These are phyloP conservation scores for Citrus mangshanensis DNA, from an alignment of 345 rosid species.

Conservation along the genomic window DNA sequence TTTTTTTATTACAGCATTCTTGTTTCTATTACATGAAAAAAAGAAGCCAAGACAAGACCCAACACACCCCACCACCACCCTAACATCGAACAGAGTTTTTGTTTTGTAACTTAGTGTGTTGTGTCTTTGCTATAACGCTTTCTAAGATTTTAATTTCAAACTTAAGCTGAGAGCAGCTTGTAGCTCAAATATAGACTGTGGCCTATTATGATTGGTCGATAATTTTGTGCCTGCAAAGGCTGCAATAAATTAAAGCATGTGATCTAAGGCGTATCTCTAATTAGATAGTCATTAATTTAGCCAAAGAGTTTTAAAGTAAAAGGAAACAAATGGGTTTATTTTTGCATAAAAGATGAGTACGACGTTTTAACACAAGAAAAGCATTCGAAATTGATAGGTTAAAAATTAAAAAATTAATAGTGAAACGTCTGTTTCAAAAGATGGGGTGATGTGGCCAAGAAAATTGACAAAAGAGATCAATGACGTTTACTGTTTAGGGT, in stretches of 20 bases:
- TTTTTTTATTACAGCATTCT: conserved; percentile 7
- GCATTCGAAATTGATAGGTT: conserved; percentile 1
- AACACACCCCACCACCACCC: conserved; percentile 14
- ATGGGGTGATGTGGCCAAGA: no score
- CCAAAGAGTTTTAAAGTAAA: neutral
- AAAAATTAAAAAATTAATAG: neutral
- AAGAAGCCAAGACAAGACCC: conserved; percentile 13
- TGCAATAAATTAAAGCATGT: neutral
- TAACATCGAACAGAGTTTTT: conserved; percentile 23
- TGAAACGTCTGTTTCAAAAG: conserved; percentile 28
- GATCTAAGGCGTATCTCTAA: neutral
- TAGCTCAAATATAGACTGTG: neutral
- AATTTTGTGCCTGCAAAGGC: neutral
- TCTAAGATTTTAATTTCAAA: conserved; percentile 14
- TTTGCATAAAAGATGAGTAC: neutral
- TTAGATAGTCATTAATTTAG: neutral
- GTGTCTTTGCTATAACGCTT: neutral
- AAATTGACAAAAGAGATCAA: no score
- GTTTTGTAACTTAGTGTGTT: conserved; percentile 24
- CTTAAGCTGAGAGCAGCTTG: neutral
- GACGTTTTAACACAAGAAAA: conserved; percentile 1
- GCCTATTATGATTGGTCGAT: conserved; percentile 7
- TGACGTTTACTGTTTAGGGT: no score
- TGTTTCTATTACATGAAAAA: conserved; percentile 20
- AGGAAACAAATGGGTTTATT: neutral